phyloP scores from a whole-genome alignment of 495 filamentous ascomycete species.

The Xylaria cubensis region DNA sequence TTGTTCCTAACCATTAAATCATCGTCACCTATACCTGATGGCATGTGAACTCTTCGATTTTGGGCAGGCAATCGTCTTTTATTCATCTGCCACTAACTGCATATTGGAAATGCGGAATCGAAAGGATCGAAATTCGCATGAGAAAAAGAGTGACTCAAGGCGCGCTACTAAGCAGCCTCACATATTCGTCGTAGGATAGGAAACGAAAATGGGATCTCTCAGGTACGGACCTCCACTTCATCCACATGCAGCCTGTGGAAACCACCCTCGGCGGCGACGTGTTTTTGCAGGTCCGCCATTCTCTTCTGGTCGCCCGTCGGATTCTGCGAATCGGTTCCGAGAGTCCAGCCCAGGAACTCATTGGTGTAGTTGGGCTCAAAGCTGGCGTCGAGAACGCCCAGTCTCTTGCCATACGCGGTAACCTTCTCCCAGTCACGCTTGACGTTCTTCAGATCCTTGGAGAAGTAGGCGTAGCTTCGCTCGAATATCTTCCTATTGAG shows the following conservation, averaged over 20 bases:
- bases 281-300: slow-evolving; percentile 65
- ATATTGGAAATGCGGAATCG: neutral
- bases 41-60: neutral
- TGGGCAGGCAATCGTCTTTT: neutral
- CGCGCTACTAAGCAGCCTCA: neutral
- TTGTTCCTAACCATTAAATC: neutral
- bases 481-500: slow-evolving; percentile 77
- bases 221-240: slow-evolving; percentile 7
- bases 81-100: neutral
- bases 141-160: neutral
- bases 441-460: slow-evolving; percentile 73
- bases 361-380: slow-evolving; percentile 75
- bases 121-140: neutral
- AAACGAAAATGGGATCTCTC: neutral
- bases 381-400: slow-evolving; percentile 61
- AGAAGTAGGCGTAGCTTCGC: slow-evolving; percentile 74
- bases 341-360: slow-evolving; percentile 64
- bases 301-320: slow-evolving; percentile 71
- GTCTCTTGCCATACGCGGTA: slow-evolving; percentile 70
- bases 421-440: slow-evolving; percentile 73
- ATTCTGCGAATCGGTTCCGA: slow-evolving; percentile 65
- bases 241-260: slow-evolving; percentile 46
- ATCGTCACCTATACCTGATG: neutral
- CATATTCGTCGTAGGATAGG: neutral
- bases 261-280: slow-evolving; percentile 59